phyloP scores from a whole-genome alignment of 305 asterid genomes.

The Solanum hybrid region DNA sequence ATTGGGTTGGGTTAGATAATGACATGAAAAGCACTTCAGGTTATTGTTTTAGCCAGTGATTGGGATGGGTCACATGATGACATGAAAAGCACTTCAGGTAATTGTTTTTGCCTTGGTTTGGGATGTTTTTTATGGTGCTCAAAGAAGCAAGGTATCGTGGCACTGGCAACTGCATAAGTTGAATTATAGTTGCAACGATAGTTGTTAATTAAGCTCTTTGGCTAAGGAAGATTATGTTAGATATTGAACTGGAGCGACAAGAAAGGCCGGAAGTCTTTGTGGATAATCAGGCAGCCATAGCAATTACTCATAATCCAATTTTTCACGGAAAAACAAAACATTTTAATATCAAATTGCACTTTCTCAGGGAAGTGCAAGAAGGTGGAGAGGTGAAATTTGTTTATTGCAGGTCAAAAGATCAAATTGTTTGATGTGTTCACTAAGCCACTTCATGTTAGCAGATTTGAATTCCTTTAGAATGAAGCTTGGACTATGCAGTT shows the following conservation, averaged over 20 bases:
- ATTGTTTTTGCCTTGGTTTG: neutral
- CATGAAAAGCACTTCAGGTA: neutral
- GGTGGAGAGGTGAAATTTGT: neutral
- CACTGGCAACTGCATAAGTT: neutral
- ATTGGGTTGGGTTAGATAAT: neutral
- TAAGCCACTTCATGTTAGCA: neutral
- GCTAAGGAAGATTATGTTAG: neutral
- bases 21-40: neutral
- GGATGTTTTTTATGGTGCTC: neutral
- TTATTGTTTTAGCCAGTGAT: neutral
- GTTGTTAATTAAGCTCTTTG: neutral
- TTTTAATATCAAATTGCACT: neutral
- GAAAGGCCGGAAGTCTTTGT: neutral
- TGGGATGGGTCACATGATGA: neutral
- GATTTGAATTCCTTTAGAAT: neutral
- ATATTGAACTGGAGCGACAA: neutral
- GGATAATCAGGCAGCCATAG: neutral
- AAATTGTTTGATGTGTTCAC: neutral
- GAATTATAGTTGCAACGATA: neutral
- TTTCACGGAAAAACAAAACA: neutral
- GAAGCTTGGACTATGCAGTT: neutral
- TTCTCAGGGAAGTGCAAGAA: neutral
- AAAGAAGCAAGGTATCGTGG: neutral
- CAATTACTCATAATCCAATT: neutral
- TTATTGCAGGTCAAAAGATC: neutral